A percentile compares a stretch with the other conserved stretches of the same genome.
phyloP scores from a whole-genome alignment of 2,329 filamentous ascomycete genomes.

The Ciborinia camelliae region DNA sequence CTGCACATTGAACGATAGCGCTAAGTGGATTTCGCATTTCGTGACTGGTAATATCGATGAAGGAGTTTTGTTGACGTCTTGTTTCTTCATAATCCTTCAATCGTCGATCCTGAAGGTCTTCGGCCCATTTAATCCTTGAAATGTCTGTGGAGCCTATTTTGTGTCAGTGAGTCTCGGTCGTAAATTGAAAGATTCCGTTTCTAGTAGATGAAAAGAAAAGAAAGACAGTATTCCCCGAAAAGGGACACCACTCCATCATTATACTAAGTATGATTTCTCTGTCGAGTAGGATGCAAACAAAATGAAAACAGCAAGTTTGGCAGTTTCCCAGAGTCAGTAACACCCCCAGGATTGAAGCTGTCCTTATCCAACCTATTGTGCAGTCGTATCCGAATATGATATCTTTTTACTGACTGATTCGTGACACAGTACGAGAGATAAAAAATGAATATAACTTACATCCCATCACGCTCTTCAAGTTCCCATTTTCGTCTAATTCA shows the following conservation, averaged over 20 bases:
- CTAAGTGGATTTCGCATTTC: conserved; percentile 72
- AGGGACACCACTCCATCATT: neutral
- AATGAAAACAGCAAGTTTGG: neutral
- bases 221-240: neutral
- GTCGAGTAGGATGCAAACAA: neutral
- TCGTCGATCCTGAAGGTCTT: conserved; percentile 43
- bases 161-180: conserved; percentile 37
- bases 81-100: conserved; percentile 52
- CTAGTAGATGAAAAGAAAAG: neutral
- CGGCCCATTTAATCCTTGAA: conserved; percentile 70
- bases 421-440: conserved; percentile 65
- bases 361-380: neutral
- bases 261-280: neutral
- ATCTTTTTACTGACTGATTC: neutral
- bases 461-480: conserved; percentile 71
- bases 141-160: conserved; percentile 72
- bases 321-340: neutral
- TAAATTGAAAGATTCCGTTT: conserved; percentile 31
- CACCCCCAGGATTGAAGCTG: neutral
- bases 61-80: conserved; percentile 71
- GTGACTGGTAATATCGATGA: conserved; percentile 65
- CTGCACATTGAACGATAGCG: conserved; percentile 61
- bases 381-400: neutral
- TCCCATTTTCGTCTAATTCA: conserved; percentile 61
- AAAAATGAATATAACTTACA: conserved; percentile 17